Conservation (phyloP, 1,139 yeast genomes). For the Magnusiomyces suaveolens region DNA sequence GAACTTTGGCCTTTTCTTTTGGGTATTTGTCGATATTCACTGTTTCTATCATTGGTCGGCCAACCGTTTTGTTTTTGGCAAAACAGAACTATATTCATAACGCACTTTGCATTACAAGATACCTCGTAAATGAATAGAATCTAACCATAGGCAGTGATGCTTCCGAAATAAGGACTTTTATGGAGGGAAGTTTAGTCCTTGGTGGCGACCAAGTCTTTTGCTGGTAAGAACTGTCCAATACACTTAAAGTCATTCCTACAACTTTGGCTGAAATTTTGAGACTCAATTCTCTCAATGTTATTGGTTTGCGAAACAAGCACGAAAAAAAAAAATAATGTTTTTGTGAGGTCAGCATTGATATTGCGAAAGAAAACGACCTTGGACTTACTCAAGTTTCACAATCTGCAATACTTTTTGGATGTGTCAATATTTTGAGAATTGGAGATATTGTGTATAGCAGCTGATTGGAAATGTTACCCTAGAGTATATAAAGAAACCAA, state of each 20-base stretch:
- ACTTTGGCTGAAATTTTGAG: constrained; percentile 98
- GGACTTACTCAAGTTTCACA: constrained; percentile 94
- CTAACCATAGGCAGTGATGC: constrained; percentile 99
- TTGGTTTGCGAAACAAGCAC: constrained; percentile 85
- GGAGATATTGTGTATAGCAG: constrained; percentile 88
- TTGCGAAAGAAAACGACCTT: constrained; percentile 85
- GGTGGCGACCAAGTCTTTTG: constrained; percentile 92
- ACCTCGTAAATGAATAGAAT: constrained; percentile 88
- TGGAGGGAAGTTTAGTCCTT: constrained; percentile 65
- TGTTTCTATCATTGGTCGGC: constrained; percentile 90
- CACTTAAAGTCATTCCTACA: constrained; percentile 91
- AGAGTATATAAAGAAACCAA: too few species aligned
- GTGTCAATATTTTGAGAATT: constrained; percentile 88
- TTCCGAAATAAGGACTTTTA: constrained; percentile 82
- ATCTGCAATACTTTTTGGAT: constrained; percentile 89
- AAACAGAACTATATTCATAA: constrained; percentile 96
- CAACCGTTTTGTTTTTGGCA: constrained; percentile 78
- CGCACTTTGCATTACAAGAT: constrained; percentile 91
- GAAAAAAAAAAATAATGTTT: constrained; percentile 91
- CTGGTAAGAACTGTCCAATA: constrained; percentile 91
- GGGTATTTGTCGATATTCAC: constrained; percentile 48
- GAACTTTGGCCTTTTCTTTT: constrained; percentile 13
- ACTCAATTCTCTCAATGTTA: constrained; percentile 84
- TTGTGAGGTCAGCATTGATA: constrained; percentile 84
- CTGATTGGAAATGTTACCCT: too few species aligned